These are phyloP conservation scores for Alternaria brassicicola DNA, from an alignment of 2,329 filamentous ascomycete species.

Conservation along the genomic window DNA sequence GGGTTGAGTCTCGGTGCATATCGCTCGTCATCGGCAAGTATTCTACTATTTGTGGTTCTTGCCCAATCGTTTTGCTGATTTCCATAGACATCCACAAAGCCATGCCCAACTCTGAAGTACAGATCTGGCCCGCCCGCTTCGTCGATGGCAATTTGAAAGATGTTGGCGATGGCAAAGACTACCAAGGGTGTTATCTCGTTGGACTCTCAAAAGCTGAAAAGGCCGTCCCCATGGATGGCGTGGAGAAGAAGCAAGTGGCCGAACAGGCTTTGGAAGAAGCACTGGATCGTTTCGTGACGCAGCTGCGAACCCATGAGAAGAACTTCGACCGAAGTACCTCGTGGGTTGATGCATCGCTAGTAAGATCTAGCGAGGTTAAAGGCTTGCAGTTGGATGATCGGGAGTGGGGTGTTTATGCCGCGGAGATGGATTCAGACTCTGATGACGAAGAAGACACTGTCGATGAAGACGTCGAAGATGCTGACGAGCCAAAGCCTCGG, in stretches of 20 bases:
- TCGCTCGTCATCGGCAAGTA: slow-evolving; percentile 63
- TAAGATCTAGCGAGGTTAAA: slow-evolving; percentile 45
- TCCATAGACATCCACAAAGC: slow-evolving; percentile 60
- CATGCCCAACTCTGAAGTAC: slow-evolving; percentile 58
- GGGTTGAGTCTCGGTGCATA: slow-evolving; percentile 67
- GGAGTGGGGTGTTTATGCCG: slow-evolving; percentile 58
- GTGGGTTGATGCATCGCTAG: slow-evolving; percentile 46
- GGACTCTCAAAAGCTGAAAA: slow-evolving; percentile 53
- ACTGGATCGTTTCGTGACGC: slow-evolving; percentile 45
- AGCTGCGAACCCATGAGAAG: slow-evolving; percentile 42
- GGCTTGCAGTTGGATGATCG: slow-evolving; percentile 55
- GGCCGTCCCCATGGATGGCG: not conserved
- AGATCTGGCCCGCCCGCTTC: slow-evolving; percentile 69
- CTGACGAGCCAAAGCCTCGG: slow-evolving; percentile 4
- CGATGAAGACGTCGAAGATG: slow-evolving; percentile 20
- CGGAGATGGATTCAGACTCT: slow-evolving; percentile 50
- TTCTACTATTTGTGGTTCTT: no score
- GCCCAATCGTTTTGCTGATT: slow-evolving; percentile 2
- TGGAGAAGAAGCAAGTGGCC: slow-evolving; percentile 52
- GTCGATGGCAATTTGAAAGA: slow-evolving; percentile 30
- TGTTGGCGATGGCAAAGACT: slow-evolving; percentile 51
- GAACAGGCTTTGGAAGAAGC: slow-evolving; percentile 52
- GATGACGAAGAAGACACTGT: slow-evolving; percentile 40
- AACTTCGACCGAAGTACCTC: slow-evolving; percentile 44
- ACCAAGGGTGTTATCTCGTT: slow-evolving; percentile 67